phyloP scores from a whole-genome alignment of 2,329 filamentous ascomycete species.

The Diplodia seriata region DNA sequence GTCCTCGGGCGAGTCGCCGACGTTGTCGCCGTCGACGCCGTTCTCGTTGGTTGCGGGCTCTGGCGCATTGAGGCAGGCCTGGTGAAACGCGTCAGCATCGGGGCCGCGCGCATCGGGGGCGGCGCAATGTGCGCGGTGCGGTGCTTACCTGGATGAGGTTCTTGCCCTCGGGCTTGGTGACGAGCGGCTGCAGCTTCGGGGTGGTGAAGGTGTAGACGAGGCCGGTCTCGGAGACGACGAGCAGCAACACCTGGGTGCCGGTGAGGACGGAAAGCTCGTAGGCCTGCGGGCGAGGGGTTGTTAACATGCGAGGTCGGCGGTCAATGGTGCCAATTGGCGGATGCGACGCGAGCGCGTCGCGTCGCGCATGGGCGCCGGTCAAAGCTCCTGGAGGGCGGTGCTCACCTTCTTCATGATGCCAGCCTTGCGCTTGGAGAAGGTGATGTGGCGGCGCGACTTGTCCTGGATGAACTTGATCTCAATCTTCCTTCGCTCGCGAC shows the following conservation, averaged over 20 bases:
- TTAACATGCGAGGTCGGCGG: slow-evolving; percentile 37
- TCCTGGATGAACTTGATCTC: slow-evolving; percentile 99
- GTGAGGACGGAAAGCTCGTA: slow-evolving; percentile 98
- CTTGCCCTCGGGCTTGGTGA: slow-evolving; percentile 98
- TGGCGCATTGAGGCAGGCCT: slow-evolving; percentile 97
- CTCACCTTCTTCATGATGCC: slow-evolving; percentile 99
- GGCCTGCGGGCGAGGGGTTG: slow-evolving; percentile 64
- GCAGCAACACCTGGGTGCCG: slow-evolving; percentile 93
- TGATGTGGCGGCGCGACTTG: slow-evolving; percentile 99
- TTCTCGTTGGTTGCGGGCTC: slow-evolving; percentile 79
- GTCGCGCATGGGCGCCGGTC: slow-evolving; percentile 38
- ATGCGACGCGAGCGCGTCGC: slow-evolving; percentile 42
- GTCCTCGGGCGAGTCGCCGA: slow-evolving; percentile 90
- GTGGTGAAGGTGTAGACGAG: slow-evolving; percentile 99
- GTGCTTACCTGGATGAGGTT: slow-evolving; percentile 91
- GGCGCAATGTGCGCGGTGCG: slow-evolving; percentile 30
- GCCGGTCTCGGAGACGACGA: slow-evolving; percentile 96
- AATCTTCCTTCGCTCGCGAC: slow-evolving; percentile 98
- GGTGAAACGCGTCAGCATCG: slow-evolving; percentile 35
- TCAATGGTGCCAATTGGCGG: slow-evolving; percentile 34
- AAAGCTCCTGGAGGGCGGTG: slow-evolving; percentile 37
- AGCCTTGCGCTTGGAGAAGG: slow-evolving; percentile 99
- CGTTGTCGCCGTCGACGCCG: slow-evolving; percentile 58
- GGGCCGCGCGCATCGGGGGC: neutral
- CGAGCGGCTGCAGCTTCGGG: slow-evolving; percentile 95